phyloP scores from a whole-genome alignment of 2,329 filamentous ascomycete genomes.

The Helicocarpus griseus region DNA sequence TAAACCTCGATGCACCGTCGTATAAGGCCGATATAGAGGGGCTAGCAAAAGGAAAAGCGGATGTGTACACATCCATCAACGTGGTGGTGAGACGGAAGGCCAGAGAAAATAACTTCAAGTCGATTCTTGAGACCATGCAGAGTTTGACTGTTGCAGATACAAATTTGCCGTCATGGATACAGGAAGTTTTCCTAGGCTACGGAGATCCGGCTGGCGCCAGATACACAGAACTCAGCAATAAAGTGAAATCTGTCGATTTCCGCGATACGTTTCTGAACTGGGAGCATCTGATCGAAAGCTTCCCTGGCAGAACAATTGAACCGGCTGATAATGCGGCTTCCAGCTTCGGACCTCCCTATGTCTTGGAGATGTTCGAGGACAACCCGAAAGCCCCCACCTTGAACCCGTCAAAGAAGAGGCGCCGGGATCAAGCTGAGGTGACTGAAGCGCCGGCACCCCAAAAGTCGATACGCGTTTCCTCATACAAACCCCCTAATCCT shows the following conservation, averaged over 20 bases:
- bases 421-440: constrained; percentile 64
- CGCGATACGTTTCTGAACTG: constrained; percentile 92
- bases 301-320: constrained; percentile 80
- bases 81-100: constrained; percentile 72
- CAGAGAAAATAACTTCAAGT: constrained; percentile 94
- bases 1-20: constrained; percentile 69
- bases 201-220: constrained; percentile 82
- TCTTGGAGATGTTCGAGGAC: constrained; percentile 59
- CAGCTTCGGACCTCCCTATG: constrained; percentile 79
- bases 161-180: constrained; percentile 80
- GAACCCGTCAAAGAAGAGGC: constrained; percentile 74
- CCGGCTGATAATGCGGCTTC: constrained; percentile 60
- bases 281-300: constrained; percentile 83
- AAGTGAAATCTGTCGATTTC: constrained; percentile 72
- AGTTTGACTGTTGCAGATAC: constrained; percentile 76
- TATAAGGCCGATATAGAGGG: constrained; percentile 69
- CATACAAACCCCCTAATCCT: constrained; percentile 78
- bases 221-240: constrained; percentile 72
- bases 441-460: constrained; percentile 50
- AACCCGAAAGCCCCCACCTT: constrained; percentile 40
- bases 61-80: constrained; percentile 79
- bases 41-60: constrained; percentile 55
- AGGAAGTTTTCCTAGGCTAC: constrained; percentile 96
- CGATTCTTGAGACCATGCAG: constrained; percentile 83
- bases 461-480: constrained; percentile 70